Base-by-base conservation (phyloP, 169 alveolate species). In the Eimeria zaria region DNA sequence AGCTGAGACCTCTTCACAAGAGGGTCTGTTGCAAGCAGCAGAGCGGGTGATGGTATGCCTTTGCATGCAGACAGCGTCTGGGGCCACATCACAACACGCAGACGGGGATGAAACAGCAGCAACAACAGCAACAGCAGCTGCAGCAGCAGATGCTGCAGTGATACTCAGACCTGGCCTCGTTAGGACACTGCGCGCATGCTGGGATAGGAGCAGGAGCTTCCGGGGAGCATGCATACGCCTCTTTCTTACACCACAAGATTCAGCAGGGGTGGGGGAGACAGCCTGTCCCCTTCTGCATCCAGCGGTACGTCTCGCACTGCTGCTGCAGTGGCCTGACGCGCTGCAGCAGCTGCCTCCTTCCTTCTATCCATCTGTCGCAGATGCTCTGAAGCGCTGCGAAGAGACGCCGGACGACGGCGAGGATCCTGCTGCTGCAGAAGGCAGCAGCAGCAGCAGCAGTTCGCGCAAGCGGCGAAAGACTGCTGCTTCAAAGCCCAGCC, bases 241-340 rank as follows among this genome's bases (percentile, higher is more conserved):
- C 64, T 81, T 81, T 30, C 41, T 85, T 24, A 39, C 53, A 0
- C 30, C 90, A 36, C 55, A 51, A 36, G 27, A n/a, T 20, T 24
- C 44, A 20, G 48, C 36, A 39, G 80, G 22, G 60, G 18, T 36
- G 14, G 53, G 53, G 44, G 80, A 55, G 8, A 58, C 80, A 14
- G 11, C 5, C 51, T 18, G 53, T 51, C 51, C 78, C 39, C 53
- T 60, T 39, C 27, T 85, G 46, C 92, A 85, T 44, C 92, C 92
- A 46, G 92, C 92, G 48, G 92, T 85, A 60, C 92, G 92, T 30
- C 92, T 85, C 62, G 92, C 92, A 27, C 81, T 85, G 41, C 62
- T 85, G 80, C 92, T 85, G 92, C 92, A 85, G 78, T 85, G 80
- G 80, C 60, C 64, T 22, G 92, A 85, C 16, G 44, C 80, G 12